Evolutionary conservation across 768 basidiomycete genomes (phyloP), one percentile per base, ranked within the genome.

Genomic region (Russula ochroleuca): DNA sequence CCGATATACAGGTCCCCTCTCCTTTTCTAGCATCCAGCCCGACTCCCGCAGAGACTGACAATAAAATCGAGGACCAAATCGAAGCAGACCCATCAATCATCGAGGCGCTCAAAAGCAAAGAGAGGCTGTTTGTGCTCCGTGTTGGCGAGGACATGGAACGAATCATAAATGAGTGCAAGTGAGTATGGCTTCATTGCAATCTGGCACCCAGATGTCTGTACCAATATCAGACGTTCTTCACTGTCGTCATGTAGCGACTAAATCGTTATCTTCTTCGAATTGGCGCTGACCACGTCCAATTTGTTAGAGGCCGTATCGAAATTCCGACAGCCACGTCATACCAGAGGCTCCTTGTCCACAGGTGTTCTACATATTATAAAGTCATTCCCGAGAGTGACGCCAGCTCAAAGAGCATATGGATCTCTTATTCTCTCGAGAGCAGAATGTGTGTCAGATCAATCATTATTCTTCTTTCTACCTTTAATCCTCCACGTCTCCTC

Each of bases 71-170:
- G 38, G 41, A 57, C 53, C 67, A 68, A 43, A 48, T 72, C 61
- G 89, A 89, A 65, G 83, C 85, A 67, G 91, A 93, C 78, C 80
- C 83, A 11, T 86, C 88, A 74, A 91, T 94, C 69, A 70, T 93
- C 70, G 91, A 94, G 73, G 92, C 92, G 23, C 87, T 94, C 67
- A 84, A 80, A 75, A 87, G 86, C 80, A 94, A 94, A 78, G 92
- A 94, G 75, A 82, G 92, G 72, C 80, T 94, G 66, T 94, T 86
- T 74, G 90, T 94, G 52, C 78, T 94, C 70, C 92, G 89, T 78
- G 81, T 94, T n/a, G 92, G 90, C 63, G 92, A 94, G 77, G 80
- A 78, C 68, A 90, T 94, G 83, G 92, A 94, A 76, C 75, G 77
- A 56, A 80, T 94, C 72, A 90, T 94, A 70, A 81, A 75, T 64